These are phyloP conservation scores for Nicotiana knightiana DNA, from an alignment of 257 asterid species.

Conservation along the genomic window DNA sequence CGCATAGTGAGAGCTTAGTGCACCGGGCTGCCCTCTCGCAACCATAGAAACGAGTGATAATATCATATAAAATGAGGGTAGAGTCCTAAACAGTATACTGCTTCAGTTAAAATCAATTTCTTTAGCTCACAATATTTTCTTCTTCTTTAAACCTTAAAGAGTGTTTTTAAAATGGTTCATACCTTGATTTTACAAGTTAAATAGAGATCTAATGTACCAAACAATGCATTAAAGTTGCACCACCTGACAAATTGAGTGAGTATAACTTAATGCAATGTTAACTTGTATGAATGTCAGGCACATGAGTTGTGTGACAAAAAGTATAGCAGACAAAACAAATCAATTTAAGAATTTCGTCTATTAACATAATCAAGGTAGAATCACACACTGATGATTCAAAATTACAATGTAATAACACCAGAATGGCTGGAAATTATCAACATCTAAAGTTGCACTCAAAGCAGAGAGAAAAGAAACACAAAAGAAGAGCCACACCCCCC, in stretches of 20 bases:
- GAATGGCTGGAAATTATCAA: not conserved
- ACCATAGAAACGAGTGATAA: too few species aligned
- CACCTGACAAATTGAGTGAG: too few species aligned
- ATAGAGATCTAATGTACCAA: not conserved
- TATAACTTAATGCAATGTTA: too few species aligned
- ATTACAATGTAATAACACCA: not conserved
- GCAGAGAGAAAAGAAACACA: not conserved
- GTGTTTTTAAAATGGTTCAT: not conserved
- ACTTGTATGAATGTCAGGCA: too few species aligned
- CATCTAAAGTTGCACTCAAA: not conserved
- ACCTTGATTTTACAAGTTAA: not conserved
- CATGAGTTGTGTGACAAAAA: not conserved
- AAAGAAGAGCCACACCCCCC: slow-evolving; percentile 3
- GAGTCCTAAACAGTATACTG: not conserved
- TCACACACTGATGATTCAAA: not conserved
- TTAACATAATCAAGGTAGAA: not conserved
- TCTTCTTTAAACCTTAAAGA: not conserved
- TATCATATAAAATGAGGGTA: not conserved
- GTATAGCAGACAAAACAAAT: not conserved
- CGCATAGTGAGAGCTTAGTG: too few species aligned
- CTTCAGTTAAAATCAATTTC: not conserved
- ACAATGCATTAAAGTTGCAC: not conserved
- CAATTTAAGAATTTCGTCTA: not conserved
- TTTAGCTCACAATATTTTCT: too few species aligned
- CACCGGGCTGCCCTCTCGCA: too few species aligned